Evolutionary conservation across 768 basidiomycete species (phyloP).

Genomic region (Fibroporia radiculosa): DNA sequence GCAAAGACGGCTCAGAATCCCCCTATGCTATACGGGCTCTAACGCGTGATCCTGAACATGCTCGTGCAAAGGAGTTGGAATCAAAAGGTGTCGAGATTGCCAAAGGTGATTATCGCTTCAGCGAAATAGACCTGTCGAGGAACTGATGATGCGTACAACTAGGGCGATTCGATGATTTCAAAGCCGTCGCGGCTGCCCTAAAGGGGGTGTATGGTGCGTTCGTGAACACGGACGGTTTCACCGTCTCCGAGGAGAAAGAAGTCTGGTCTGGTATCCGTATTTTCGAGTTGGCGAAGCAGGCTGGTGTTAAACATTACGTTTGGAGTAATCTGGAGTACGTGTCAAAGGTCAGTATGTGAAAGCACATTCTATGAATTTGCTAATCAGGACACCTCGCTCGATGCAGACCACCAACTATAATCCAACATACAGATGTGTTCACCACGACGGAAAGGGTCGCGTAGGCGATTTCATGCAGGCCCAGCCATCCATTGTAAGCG

Average conservation of each 20-base stretch:
- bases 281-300: conserved; percentile 32
- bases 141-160: not conserved
- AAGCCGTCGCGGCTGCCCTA: conserved; percentile 23
- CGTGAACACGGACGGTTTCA: conserved; percentile 31
- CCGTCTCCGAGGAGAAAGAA: conserved; percentile 33
- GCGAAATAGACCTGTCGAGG: not conserved
- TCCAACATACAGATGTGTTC: conserved; percentile 29
- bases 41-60: conserved; percentile 27
- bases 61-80: conserved; percentile 28
- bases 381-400: conserved; percentile 16
- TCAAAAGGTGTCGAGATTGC: conserved; percentile 31
- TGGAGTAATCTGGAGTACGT: conserved; percentile 36
- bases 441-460: conserved; percentile 35
- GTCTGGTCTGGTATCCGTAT: conserved; percentile 33
- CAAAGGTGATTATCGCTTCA: no score
- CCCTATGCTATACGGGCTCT: conserved; percentile 37
- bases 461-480: conserved; percentile 31
- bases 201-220: conserved; percentile 31
- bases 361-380: no score
- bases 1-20: conserved; percentile 29
- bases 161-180: conserved; percentile 30
- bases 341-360: conserved; percentile 32
- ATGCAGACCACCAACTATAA: conserved; percentile 15
- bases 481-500: conserved; percentile 20
- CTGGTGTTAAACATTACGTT: conserved; percentile 30